Conservation (phyloP, 2,329 filamentous ascomycete genomes). For the Penicillium sp. region DNA sequence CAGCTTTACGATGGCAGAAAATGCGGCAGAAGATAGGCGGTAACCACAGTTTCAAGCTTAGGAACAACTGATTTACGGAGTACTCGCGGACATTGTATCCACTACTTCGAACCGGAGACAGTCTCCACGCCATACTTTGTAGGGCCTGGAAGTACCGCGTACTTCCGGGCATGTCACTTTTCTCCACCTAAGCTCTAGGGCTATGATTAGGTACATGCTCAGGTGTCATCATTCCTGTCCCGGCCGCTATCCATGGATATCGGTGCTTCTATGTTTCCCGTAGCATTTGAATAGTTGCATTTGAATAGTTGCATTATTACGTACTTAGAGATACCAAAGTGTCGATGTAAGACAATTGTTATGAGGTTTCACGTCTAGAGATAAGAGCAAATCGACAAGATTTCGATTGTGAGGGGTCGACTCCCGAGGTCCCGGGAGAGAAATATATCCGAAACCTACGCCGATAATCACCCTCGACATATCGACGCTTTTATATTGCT, state of each 20-base stretch:
- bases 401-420: not conserved
- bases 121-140: not conserved
- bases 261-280: not conserved
- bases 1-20: too few species aligned
- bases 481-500: too few species aligned
- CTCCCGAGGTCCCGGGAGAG: not conserved
- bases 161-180: constrained; percentile 4
- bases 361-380: not conserved
- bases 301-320: too few species aligned
- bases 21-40: too few species aligned
- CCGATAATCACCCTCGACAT: too few species aligned
- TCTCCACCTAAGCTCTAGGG: not conserved
- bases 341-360: too few species aligned
- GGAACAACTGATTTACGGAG: not conserved
- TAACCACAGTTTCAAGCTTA: too few species aligned
- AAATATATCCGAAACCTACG: not conserved
- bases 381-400: not conserved
- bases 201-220: not conserved
- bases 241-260: too few species aligned
- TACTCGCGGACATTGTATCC: constrained; percentile 15
- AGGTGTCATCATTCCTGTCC: not conserved
- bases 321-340: too few species aligned
- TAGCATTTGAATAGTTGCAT: not conserved
- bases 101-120: constrained; percentile 6
- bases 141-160: constrained; percentile 6